Conservation (phyloP, 192 early-diverging fungal species). For the Coemansia sp. region DNA sequence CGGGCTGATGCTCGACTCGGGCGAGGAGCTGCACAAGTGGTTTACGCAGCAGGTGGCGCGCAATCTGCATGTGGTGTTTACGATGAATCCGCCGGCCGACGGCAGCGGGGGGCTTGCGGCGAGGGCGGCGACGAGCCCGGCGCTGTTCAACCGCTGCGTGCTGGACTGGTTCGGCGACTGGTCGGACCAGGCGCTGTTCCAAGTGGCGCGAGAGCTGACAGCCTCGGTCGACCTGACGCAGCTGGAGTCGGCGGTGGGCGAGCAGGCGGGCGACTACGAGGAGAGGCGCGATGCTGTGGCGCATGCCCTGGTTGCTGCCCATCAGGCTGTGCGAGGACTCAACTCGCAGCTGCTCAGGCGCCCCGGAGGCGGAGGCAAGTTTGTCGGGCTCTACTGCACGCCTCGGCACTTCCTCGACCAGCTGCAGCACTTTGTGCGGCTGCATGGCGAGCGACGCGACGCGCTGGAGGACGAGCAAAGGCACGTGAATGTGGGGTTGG, state of each 20-base stretch:
- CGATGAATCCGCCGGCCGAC: slow-evolving; percentile 96
- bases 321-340: slow-evolving; percentile 84
- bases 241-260: slow-evolving; percentile 47
- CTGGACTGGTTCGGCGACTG: slow-evolving; percentile 99
- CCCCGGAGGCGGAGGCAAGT: slow-evolving; percentile 58
- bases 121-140: slow-evolving; percentile 95
- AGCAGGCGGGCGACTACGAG: slow-evolving; percentile 61
- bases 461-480: slow-evolving; percentile 98
- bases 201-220: slow-evolving; percentile 97
- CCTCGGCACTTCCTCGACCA: slow-evolving; percentile 99
- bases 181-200: slow-evolving; percentile 96
- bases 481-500: slow-evolving; percentile 96
- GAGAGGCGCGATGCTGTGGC: slow-evolving; percentile 87
- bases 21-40: slow-evolving; percentile 97
- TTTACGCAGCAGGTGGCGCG: slow-evolving; percentile 94
- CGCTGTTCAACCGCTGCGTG: slow-evolving; percentile 99
- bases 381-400: slow-evolving; percentile 78
- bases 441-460: slow-evolving; percentile 90
- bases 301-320: slow-evolving; percentile 91
- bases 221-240: slow-evolving; percentile 81
- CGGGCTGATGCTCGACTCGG: slow-evolving; percentile 89
- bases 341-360: slow-evolving; percentile 83
- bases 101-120: slow-evolving; percentile 73
- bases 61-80: slow-evolving; percentile 99
- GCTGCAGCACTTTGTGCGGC: slow-evolving; percentile 85